phyloP scores from a whole-genome alignment of 345 rosid genomes.

The Salix brachista region DNA sequence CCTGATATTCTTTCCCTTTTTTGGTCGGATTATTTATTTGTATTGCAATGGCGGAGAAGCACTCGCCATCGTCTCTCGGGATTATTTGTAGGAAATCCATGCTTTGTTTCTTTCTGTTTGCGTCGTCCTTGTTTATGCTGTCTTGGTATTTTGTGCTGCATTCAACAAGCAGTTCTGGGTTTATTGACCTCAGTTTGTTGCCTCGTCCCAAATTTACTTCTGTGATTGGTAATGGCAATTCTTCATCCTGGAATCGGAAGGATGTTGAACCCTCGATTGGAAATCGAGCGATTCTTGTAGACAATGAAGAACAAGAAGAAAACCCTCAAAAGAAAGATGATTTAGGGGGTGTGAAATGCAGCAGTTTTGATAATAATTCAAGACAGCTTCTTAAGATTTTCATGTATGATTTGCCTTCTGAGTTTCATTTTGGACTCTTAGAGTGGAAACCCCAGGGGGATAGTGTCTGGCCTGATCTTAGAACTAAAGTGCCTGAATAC shows the following conservation, averaged over 20 bases:
- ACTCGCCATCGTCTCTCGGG: conserved; percentile 29
- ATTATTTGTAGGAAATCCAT: conserved; percentile 40
- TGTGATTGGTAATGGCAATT: conserved; percentile 24
- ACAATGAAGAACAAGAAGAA: conserved; percentile 25
- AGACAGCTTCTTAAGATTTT: conserved; percentile 54
- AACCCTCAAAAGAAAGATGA: conserved; percentile 11
- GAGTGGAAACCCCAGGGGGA: conserved; percentile 58
- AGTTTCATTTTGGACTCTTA: conserved; percentile 80
- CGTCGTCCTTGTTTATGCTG: conserved; percentile 43
- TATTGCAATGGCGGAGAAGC: conserved; percentile 56
- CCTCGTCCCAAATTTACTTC: conserved; percentile 26
- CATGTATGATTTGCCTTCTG: conserved; percentile 86
- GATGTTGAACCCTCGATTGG: conserved; percentile 23
- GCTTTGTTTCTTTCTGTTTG: conserved; percentile 39
- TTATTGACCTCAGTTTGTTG: conserved; percentile 34
- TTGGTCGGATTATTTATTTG: neutral
- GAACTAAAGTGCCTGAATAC: conserved; percentile 47
- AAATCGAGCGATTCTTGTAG: conserved; percentile 25
- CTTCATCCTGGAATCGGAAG: conserved; percentile 7
- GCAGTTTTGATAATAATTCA: neutral
- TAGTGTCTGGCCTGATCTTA: conserved; percentile 79
- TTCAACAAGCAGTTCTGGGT: conserved; percentile 41
- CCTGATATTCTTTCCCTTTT: neutral
- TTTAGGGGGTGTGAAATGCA: conserved; percentile 13
- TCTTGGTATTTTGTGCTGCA: conserved; percentile 74